Percentiles rank a stretch among this genome's conserved stretches.
These are phyloP conservation scores for Croton setiger DNA, from an alignment of 441 rosid genomes.

Conservation along the genomic window DNA sequence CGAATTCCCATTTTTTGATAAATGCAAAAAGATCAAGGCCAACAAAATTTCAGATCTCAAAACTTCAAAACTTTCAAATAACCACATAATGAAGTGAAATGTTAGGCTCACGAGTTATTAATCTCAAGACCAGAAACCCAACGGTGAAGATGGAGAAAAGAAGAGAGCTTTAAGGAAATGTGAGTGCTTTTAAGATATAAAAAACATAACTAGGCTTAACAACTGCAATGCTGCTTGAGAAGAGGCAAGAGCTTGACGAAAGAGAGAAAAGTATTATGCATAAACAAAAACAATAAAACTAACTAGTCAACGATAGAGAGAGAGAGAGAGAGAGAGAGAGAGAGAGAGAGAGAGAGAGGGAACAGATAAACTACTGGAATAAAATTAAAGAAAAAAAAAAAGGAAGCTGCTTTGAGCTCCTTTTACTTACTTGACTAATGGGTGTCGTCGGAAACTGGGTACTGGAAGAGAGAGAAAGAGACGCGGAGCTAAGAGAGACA, in stretches of 20 bases:
- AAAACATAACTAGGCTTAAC: not conserved
- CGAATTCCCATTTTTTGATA: not conserved
- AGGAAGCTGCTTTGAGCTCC: not conserved
- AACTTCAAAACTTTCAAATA: not conserved
- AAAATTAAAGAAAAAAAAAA: not conserved
- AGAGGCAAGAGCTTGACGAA: not conserved
- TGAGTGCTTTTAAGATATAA: not conserved
- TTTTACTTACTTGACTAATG: slow-evolving; percentile 4
- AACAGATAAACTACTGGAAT: not conserved
- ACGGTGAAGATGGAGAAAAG: not conserved
- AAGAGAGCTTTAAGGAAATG: not conserved
- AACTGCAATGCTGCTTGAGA: slow-evolving; percentile 6
- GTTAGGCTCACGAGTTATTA: not conserved
- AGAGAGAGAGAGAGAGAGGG: not conserved
- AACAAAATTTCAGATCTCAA: slow-evolving; percentile 19
- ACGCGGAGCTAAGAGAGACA: not conserved
- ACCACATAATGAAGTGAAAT: not conserved
- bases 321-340: not conserved
- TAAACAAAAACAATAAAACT: not conserved
- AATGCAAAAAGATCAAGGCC: not conserved
- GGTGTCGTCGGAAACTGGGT: slow-evolving; percentile 17
- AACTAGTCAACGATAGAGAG: not conserved
- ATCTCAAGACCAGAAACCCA: not conserved
- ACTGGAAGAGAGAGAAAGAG: not conserved
- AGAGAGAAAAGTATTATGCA: not conserved